Percentiles rank a stretch among this genome's conserved stretches.
These are phyloP conservation scores for Alternaria panax DNA, from an alignment of 2,329 filamentous ascomycete genomes.

Conservation along the genomic window DNA sequence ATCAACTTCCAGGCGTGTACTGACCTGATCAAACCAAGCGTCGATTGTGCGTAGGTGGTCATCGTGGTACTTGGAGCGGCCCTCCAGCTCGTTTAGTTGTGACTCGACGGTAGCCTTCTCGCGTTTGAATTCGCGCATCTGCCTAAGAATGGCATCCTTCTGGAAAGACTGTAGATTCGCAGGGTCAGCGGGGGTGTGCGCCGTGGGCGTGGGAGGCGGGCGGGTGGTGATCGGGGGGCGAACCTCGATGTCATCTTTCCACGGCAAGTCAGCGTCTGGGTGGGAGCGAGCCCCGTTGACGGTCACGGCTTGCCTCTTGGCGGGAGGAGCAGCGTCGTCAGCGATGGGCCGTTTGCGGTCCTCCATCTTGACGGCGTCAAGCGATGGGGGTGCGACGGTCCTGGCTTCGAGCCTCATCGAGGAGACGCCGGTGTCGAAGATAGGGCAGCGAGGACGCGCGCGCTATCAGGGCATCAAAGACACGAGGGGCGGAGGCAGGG, in stretches of 20 bases:
- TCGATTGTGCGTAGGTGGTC: constrained; percentile 92
- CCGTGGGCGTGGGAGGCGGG: constrained; percentile 25
- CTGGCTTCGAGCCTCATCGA: constrained; percentile 86
- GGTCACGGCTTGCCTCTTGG: constrained; percentile 79
- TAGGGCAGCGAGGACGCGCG: constrained; percentile 27
- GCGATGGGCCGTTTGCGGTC: constrained; percentile 96
- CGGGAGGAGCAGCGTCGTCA: constrained; percentile 86
- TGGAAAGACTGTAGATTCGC: constrained; percentile 72
- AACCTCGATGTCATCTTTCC: constrained; percentile 76
- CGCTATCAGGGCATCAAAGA: constrained; percentile 33
- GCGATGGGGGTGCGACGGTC: constrained; percentile 77
- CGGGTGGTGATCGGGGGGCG: constrained; percentile 57
- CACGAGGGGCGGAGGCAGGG: constrained; percentile 33
- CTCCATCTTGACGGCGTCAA: constrained; percentile 93
- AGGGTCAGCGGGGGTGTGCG: constrained; percentile 44
- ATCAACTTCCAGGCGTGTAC: constrained; percentile 37
- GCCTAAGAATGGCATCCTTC: constrained; percentile 95
- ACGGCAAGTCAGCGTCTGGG: constrained; percentile 72
- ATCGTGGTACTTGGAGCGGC: constrained; percentile 82
- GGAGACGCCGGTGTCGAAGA: constrained; percentile 53
- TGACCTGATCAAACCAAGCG: constrained; percentile 92
- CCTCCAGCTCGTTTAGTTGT: constrained; percentile 80
- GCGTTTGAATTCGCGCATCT: constrained; percentile 98
- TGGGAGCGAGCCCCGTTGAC: constrained; percentile 78
- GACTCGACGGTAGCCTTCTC: constrained; percentile 83